Conservation (phyloP, 192 early-diverging fungal genomes). For the Backusella liffmaniae region DNA sequence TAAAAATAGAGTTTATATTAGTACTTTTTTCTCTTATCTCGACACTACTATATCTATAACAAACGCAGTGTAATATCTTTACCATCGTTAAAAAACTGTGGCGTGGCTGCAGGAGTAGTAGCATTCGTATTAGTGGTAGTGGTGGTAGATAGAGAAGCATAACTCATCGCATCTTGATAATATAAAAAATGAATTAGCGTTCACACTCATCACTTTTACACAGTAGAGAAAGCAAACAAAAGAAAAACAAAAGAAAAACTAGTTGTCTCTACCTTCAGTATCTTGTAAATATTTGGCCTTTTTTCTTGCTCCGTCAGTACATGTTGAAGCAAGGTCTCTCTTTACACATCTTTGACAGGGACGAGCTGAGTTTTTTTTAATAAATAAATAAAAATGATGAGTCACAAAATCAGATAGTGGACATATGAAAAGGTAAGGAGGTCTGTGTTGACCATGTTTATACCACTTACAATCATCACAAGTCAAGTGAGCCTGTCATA, state of each 20-base stretch:
- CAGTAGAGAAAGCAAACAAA: not conserved
- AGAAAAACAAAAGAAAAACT: not conserved
- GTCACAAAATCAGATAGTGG: constrained; percentile 4
- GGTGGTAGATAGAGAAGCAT: not conserved
- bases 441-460: not conserved
- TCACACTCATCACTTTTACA: not conserved
- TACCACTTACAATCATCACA: constrained; percentile 65
- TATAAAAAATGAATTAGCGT: not conserved
- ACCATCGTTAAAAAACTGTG: constrained; percentile 13
- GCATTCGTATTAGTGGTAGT: not conserved
- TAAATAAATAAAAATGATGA: constrained; percentile 7
- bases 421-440: not conserved
- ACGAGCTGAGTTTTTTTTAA: constrained; percentile 47
- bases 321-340: constrained; percentile 68
- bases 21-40: not conserved
- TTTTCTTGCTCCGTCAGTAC: constrained; percentile 86
- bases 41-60: not conserved
- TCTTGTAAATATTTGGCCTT: constrained; percentile 93
- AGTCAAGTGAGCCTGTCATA: constrained; percentile 61
- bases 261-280: constrained; percentile 39
- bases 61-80: not conserved
- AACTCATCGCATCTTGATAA: not conserved
- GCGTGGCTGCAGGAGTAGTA: not conserved
- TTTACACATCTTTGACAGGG: constrained; percentile 90
- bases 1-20: not conserved